Percentiles rank a stretch among this genome's conserved stretches.
These are phyloP conservation scores for Chrysosphaeria jannelii DNA, from an alignment of 2,329 filamentous ascomycete species.

Conservation along the genomic window DNA sequence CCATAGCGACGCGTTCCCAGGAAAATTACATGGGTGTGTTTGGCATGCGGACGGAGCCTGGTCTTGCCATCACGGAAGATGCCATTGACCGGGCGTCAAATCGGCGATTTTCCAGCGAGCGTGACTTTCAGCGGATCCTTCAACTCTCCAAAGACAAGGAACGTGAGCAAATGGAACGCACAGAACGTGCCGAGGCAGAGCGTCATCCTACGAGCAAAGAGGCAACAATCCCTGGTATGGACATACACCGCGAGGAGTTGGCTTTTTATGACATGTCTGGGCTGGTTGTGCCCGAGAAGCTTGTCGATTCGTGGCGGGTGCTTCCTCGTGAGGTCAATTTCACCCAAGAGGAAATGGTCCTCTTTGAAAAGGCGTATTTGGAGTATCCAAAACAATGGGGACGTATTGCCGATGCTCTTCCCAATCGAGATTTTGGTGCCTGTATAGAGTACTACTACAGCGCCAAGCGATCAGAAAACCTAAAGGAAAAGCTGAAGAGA, in stretches of 20 bases:
- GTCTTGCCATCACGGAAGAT: constrained; percentile 14
- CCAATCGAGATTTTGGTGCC: constrained; percentile 39
- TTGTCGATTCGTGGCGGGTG: constrained; percentile 40
- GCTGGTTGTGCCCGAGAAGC: constrained; percentile 29
- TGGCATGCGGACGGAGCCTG: constrained; percentile 9
- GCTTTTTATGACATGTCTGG: constrained; percentile 36
- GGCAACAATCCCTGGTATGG: constrained; percentile 40
- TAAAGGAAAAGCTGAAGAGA: constrained; percentile 46
- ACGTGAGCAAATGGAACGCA: constrained; percentile 37
- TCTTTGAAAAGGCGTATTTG: constrained; percentile 45
- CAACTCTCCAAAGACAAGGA: constrained; percentile 42
- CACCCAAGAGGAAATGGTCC: constrained; percentile 33
- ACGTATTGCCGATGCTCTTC: constrained; percentile 36
- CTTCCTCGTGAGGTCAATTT: constrained; percentile 48
- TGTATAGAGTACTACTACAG: constrained; percentile 73
- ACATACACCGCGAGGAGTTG: constrained; percentile 24
- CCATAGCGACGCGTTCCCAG: constrained; percentile 21
- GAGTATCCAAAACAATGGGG: constrained; percentile 63
- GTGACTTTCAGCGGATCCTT: constrained; percentile 40
- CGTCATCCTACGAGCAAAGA: constrained; percentile 50
- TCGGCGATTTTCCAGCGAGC: constrained; percentile 35
- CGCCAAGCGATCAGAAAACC: constrained; percentile 42
- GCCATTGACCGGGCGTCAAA: constrained; percentile 20
- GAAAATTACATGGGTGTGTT: constrained; percentile 17
- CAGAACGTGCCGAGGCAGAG: constrained; percentile 30